Percentiles rank a stretch among this genome's conserved stretches.
These are phyloP conservation scores for Aureobasidium leucospermi DNA, from an alignment of 2,329 filamentous ascomycete genomes.

Conservation along the genomic window DNA sequence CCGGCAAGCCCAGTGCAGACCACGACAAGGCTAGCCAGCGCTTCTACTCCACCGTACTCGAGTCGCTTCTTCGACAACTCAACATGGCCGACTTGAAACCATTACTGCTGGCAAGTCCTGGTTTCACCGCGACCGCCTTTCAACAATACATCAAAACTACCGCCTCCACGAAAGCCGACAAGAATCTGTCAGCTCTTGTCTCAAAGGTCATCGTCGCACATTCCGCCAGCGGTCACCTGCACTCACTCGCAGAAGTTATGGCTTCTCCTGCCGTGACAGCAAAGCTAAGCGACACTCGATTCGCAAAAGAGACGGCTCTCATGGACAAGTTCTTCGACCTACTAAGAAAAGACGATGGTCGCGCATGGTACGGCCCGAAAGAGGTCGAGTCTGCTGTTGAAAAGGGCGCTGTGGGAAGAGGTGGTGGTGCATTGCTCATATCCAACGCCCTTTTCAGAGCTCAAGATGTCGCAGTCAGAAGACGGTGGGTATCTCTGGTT, in stretches of 20 bases:
- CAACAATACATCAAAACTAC: constrained; percentile 61
- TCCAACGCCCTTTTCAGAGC: constrained; percentile 83
- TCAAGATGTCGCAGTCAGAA: constrained; percentile 67
- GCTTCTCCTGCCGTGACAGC: constrained; percentile 70
- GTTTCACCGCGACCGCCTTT: constrained; percentile 78
- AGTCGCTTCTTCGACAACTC: constrained; percentile 68
- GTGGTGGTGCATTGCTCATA: constrained; percentile 77
- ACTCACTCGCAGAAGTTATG: constrained; percentile 81
- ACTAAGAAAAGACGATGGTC: constrained; percentile 74
- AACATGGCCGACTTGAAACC: constrained; percentile 66
- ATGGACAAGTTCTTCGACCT: constrained; percentile 79
- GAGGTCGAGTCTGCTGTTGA: constrained; percentile 78
- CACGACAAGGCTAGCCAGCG: constrained; percentile 52
- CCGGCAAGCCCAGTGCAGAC: constrained; percentile 48
- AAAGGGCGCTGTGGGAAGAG: constrained; percentile 80
- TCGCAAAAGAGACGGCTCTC: constrained; percentile 70
- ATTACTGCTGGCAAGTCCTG: constrained; percentile 78
- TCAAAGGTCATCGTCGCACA: constrained; percentile 68
- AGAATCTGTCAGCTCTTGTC: constrained; percentile 56
- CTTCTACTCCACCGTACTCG: constrained; percentile 72
- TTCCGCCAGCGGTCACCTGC: constrained; percentile 75
- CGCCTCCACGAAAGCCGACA: constrained; percentile 62
- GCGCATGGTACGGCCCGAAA: constrained; percentile 80
- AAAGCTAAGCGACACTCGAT: constrained; percentile 79
- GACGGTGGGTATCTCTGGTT: constrained; percentile 75